These are phyloP conservation scores for Areca catechu DNA, from an alignment of 176 grass and related monocot genomes.

Conservation along the genomic window DNA sequence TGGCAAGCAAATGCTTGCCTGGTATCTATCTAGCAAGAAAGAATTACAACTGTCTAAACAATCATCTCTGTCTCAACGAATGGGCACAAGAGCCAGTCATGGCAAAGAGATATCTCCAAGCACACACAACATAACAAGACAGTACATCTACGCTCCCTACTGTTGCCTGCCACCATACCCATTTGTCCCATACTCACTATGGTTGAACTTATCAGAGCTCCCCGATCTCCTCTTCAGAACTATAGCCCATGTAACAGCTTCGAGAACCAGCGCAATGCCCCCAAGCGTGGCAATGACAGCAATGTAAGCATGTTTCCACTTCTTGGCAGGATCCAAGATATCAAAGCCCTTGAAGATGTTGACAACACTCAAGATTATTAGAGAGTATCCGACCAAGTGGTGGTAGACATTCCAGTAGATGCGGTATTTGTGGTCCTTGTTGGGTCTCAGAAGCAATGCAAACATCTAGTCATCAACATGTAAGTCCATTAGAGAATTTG, in stretches of 20 bases:
- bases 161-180: constrained; percentile 24
- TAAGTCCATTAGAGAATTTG: too few species aligned
- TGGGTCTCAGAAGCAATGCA: constrained; percentile 62
- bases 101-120: too few species aligned
- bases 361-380: constrained; percentile 40
- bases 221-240: constrained; percentile 37
- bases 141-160: constrained; percentile 14
- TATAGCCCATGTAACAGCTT: constrained; percentile 63
- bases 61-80: too few species aligned
- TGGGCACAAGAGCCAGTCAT: too few species aligned
- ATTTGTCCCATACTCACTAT: constrained; percentile 16
- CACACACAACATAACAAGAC: too few species aligned
- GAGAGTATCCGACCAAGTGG: constrained; percentile 58
- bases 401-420: constrained; percentile 94
- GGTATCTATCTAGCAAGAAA: too few species aligned
- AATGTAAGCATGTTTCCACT: constrained; percentile 74
- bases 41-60: too few species aligned
- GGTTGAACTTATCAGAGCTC: constrained; percentile 19
- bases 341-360: constrained; percentile 91
- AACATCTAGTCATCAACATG: constrained; percentile 32
- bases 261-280: constrained; percentile 46
- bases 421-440: constrained; percentile 88
- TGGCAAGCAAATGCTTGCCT: too few species aligned
- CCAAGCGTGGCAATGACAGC: constrained; percentile 45
- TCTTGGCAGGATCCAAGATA: constrained; percentile 54